Evolutionary conservation across 352 stramenopile genomes (phyloP), one percentile per base, ranked within the genome.

Genomic region (Phytophthora europaea): DNA sequence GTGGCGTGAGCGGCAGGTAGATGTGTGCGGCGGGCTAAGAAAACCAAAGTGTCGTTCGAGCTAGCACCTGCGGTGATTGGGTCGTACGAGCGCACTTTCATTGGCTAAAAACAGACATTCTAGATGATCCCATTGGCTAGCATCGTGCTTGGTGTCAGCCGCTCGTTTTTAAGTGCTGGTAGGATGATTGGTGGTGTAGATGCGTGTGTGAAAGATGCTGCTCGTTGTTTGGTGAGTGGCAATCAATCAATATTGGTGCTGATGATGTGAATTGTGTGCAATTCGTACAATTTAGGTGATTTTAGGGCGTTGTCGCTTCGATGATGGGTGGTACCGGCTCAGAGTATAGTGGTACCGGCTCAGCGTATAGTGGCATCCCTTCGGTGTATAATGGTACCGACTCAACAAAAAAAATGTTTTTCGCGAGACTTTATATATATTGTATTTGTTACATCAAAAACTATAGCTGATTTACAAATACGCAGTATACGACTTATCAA

Each of bases 251-350:
- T 50, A 61, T 61, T 61, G 34, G 55, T 61, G 34, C 34, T 28
- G n/a, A 61, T 50, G 18, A 61, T 61, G 55, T 50, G 55, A 48
- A 61, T 50, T 36, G 31, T 48, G 55, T 61, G 55, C 15, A 61
- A 51, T 61, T 33, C 54, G 33, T 51, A 33, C 20, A 28, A 33
- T 61, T 45, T 31, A 23, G 33, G 31, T 61, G 31, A 34, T 50
- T 50, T 61, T 50, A n/a, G n/a, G n/a, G n/a, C n/a, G n/a, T n/a
- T n/a, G n/a, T 31, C 26, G 26, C 26, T 31, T 31, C 26, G 6
- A 31, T 31, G 26, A 2, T 7, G 26, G 5, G 26, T 31, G 26
- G 26, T 31, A 31, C 26, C 26, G 26, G 26, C 5, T 31, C 26
- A 31, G 26, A 2, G 26, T 31, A 31, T 31, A n/a, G n/a, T n/a